Evolutionary conservation across 192 early-diverging fungal species (phyloP), one percentile per base, ranked within the genome.

Genomic region (Rhizophagus sp.): DNA sequence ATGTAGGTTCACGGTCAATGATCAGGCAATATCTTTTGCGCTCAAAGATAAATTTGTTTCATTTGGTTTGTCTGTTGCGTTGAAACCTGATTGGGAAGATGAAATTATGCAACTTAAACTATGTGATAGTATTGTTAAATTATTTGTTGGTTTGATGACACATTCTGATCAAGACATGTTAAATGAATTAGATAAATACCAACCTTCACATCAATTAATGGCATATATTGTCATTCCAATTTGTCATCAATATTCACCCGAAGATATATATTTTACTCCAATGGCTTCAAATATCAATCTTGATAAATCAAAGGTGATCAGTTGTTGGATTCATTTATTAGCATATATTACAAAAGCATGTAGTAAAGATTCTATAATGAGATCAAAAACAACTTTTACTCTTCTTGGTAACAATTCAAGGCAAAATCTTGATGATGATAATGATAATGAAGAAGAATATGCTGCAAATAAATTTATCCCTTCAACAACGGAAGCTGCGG

Each of bases 141-240:
- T 90, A 9, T 84, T 90, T 24, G 75, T 90, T 30, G 82, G 86
- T 6, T 80, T 90, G 69, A 82, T 90, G 76, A 84, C 84, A 27
- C 80, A 85, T 70, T 83, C 89, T 0, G 77, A 84, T 13, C 78
- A 79, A 19, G 85, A 89, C 72, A 85, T 87, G 6, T 64, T 89
- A 19, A 19, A 65, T 19, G 86, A 89, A 49, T 73, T 90, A 34
- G 87, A 89, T 24, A 68, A 83, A 33, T 77, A 82, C 6, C 24
- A 76, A 30, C 83, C 88, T 25, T 84, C 89, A 4, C 76, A 87
- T n/a, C 69, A 72, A 12, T 61, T 90, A 8, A 87, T 90, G 52
- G 86, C 83, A 4, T 83, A 85, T 30, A 82, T 90, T 64, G 63
- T 90, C 1, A 84, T 88, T 30, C 89, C 89, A 0, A 82, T 88